A percentile compares a stretch with the other conserved stretches of the same genome.
Conservation (phyloP, 768 basidiomycete genomes). For the Suillus ampliporus region DNA sequence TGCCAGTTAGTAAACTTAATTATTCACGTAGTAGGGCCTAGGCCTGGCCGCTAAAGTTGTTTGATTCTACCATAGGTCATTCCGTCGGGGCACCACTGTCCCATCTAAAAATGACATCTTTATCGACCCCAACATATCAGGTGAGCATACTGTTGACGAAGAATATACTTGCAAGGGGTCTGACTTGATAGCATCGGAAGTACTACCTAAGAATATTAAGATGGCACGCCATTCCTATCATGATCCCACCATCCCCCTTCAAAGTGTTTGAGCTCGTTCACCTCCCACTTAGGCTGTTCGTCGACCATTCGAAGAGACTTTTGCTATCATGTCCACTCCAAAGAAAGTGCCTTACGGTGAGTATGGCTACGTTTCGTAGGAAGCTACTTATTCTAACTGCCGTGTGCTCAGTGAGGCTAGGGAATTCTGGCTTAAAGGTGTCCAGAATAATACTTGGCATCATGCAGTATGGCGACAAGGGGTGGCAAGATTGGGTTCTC, state of each 20-base stretch:
- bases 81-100: not conserved
- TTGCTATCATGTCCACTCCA: constrained; percentile 21
- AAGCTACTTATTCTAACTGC: not conserved
- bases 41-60: no score
- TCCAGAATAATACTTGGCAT: constrained; percentile 56
- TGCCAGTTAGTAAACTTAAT: no score
- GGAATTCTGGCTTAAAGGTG: constrained; percentile 55
- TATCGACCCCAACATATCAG: not conserved
- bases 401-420: constrained; percentile 42
- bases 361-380: constrained; percentile 3
- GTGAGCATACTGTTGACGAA: constrained; percentile 2
- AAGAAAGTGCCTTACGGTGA: constrained; percentile 41
- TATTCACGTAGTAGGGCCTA: no score
- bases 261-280: not conserved
- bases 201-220: not conserved
- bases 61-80: no score
- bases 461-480: constrained; percentile 49
- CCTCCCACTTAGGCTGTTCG: not conserved
- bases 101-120: not conserved
- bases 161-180: not conserved
- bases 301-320: not conserved
- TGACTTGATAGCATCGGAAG: no score
- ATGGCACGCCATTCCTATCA: not conserved
- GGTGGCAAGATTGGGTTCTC: constrained; percentile 61
- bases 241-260: not conserved